These are phyloP conservation scores for Suillus americanus DNA, from an alignment of 768 basidiomycete genomes.

Conservation along the genomic window DNA sequence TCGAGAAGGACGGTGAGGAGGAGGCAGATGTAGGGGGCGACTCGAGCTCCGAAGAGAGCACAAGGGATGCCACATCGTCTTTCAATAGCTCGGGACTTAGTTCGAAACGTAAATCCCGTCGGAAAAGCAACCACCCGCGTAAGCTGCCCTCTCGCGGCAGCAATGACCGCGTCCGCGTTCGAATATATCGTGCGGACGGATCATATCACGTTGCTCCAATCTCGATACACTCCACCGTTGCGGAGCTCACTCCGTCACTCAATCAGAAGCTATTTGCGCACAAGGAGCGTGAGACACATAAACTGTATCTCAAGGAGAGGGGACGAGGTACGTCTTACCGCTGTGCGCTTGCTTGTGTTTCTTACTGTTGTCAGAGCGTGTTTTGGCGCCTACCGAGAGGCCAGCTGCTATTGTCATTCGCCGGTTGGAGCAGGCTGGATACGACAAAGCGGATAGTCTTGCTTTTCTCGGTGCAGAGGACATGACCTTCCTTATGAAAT, in stretches of 20 bases:
- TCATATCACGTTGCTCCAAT: conserved; percentile 72
- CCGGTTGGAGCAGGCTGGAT: conserved; percentile 87
- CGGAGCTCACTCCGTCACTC: conserved; percentile 60
- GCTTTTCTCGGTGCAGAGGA: conserved; percentile 78
- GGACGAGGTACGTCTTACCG: conserved; percentile 59
- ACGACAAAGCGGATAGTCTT: conserved; percentile 74
- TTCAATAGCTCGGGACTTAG: conserved; percentile 11
- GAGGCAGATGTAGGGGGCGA: conserved; percentile 35
- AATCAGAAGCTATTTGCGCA: conserved; percentile 54
- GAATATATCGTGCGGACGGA: conserved; percentile 75
- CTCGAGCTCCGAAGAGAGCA: conserved; percentile 42
- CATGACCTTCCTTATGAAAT: conserved; percentile 82
- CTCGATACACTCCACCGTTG: conserved; percentile 63
- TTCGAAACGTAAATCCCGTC: conserved; percentile 23
- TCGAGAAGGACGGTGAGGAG: conserved; percentile 49
- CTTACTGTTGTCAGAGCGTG: conserved; percentile 58
- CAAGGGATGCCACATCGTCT: conserved; percentile 15
- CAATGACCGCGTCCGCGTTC: conserved; percentile 50
- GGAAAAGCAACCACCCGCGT: conserved; percentile 22
- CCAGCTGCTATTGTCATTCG: conserved; percentile 84
- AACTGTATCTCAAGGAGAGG: conserved; percentile 72
- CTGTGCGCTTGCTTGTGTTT: neutral
- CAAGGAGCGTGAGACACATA: conserved; percentile 58
- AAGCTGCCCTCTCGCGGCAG: conserved; percentile 17
- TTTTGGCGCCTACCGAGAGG: conserved; percentile 76